Evolutionary conservation across 768 basidiomycete genomes (phyloP).

Genomic region (Tulasnella sp.): DNA sequence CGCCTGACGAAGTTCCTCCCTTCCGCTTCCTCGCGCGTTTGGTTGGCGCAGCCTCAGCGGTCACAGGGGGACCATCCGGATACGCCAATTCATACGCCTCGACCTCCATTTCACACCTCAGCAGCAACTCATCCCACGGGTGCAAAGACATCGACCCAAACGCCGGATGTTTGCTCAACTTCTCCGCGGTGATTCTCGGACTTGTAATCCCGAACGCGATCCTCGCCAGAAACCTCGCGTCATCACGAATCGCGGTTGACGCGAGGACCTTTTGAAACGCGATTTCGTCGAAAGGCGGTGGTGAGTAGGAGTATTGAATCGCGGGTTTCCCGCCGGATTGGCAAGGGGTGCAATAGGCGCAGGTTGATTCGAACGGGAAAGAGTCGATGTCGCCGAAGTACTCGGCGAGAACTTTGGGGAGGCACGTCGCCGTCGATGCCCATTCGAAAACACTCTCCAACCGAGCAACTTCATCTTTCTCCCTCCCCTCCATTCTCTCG

Average conservation of each 20-base stretch:
- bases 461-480: slow-evolving; percentile 38
- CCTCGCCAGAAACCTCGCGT: slow-evolving; percentile 42
- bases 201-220: slow-evolving; percentile 46
- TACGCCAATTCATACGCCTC: no score
- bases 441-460: slow-evolving; percentile 36
- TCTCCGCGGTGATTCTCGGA: slow-evolving; percentile 38
- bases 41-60: no score
- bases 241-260: slow-evolving; percentile 42
- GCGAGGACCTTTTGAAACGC: slow-evolving; percentile 35
- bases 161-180: slow-evolving; percentile 37
- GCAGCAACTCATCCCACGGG: slow-evolving; percentile 38
- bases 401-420: slow-evolving; percentile 31
- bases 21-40: neutral
- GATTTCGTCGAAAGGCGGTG: slow-evolving; percentile 27
- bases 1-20: neutral
- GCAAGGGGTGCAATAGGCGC: slow-evolving; percentile 41
- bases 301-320: slow-evolving; percentile 28
- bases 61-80: no score
- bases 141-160: slow-evolving; percentile 40
- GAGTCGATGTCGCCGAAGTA: slow-evolving; percentile 41
- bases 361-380: slow-evolving; percentile 35
- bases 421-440: slow-evolving; percentile 36
- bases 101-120: slow-evolving; percentile 30
- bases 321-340: slow-evolving; percentile 30
- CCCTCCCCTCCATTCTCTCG: slow-evolving; percentile 35